phyloP scores from a whole-genome alignment of 169 alveolate genomes.

The Amoebophrya sp. region DNA sequence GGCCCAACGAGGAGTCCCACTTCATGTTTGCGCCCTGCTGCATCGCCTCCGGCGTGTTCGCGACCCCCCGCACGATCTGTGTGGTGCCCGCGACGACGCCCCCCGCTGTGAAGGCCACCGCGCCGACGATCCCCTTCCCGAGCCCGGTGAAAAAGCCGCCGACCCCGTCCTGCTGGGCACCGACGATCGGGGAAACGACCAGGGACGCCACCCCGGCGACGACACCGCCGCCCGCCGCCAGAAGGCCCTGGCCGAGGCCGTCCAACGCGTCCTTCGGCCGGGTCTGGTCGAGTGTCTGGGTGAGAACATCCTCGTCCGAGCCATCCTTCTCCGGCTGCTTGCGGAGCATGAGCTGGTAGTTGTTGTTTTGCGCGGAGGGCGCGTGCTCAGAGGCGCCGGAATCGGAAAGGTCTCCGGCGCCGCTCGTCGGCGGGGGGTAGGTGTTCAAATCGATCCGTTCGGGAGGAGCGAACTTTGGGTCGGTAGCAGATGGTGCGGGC shows the following conservation, averaged over 20 bases:
- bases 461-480: neutral
- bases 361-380: neutral
- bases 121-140: constrained; percentile 37
- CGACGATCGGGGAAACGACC: constrained; percentile 40
- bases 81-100: constrained; percentile 39
- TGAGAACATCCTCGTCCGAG: neutral
- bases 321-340: neutral
- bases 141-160: constrained; percentile 36
- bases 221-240: constrained; percentile 36
- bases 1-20: constrained; percentile 34
- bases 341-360: neutral
- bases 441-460: neutral
- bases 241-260: constrained; percentile 36
- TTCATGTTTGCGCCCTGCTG: constrained; percentile 23
- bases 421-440: neutral
- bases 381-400: neutral
- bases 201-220: constrained; percentile 40
- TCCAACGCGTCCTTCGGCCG: neutral
- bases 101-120: constrained; percentile 34
- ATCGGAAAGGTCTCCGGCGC: neutral
- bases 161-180: constrained; percentile 38
- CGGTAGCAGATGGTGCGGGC: neutral
- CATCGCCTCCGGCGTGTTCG: constrained; percentile 39
- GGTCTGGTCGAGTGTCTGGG: neutral
- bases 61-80: constrained; percentile 38